Percentiles rank a stretch among this genome's conserved stretches.
Evolutionary conservation across 1,139 yeast genomes (phyloP).

Genomic region (Schizosaccharomyces versatilis): DNA sequence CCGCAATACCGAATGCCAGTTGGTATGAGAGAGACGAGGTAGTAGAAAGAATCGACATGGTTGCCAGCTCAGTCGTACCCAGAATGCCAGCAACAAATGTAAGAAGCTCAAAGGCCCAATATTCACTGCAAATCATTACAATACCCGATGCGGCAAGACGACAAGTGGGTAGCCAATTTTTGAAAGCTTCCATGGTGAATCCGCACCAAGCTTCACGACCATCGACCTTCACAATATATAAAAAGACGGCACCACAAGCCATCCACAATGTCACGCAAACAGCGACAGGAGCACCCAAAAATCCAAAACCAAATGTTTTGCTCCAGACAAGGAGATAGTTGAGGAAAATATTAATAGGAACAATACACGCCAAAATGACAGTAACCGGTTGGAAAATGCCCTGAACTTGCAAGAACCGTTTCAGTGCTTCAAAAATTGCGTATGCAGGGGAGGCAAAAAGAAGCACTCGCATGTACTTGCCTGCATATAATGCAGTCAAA

Average conservation of each 20-base stretch:
- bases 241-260: conserved; percentile 29
- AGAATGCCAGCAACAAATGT: conserved; percentile 50
- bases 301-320: conserved; percentile 34
- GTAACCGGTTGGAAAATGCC: conserved; percentile 82
- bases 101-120: conserved; percentile 57
- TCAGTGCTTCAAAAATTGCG: conserved; percentile 57
- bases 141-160: conserved; percentile 58
- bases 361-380: conserved; percentile 47
- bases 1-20: conserved; percentile 72
- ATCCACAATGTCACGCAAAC: conserved; percentile 41
- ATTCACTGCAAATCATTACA: conserved; percentile 65
- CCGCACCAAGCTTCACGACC: conserved; percentile 61
- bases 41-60: conserved; percentile 69
- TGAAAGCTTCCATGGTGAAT: conserved; percentile 29
- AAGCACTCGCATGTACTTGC: conserved; percentile 39
- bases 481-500: conserved; percentile 41
- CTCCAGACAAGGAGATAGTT: conserved; percentile 67
- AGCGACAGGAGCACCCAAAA: conserved; percentile 45
- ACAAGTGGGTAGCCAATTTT: conserved; percentile 30
- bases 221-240: conserved; percentile 32
- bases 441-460: conserved; percentile 38
- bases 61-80: conserved; percentile 64
- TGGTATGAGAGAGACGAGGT: conserved; percentile 57
- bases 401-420: conserved; percentile 69
- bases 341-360: conserved; percentile 50